phyloP scores from a whole-genome alignment of 805 yeast genomes.

The Zygoascus tannicola region DNA sequence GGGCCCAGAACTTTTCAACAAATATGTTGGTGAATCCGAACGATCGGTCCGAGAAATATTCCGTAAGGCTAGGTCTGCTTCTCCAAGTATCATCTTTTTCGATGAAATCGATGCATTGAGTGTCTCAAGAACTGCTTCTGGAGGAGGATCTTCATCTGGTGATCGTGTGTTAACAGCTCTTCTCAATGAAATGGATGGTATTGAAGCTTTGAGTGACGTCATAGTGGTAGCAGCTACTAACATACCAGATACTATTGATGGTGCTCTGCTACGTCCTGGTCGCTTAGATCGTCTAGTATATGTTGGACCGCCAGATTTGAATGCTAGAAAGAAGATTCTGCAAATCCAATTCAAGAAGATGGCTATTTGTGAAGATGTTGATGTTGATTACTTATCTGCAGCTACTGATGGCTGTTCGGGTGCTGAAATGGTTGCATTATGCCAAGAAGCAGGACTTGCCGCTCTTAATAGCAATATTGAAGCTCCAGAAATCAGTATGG shows the following conservation, averaged over 20 bases:
- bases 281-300: conserved; percentile 88
- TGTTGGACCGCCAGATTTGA: conserved; percentile 82
- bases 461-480: conserved; percentile 75
- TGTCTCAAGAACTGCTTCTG: conserved; percentile 54
- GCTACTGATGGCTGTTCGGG: conserved; percentile 90
- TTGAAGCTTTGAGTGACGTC: conserved; percentile 89
- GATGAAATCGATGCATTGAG: conserved; percentile 96
- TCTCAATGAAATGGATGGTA: conserved; percentile 93
- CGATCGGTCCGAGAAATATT: conserved; percentile 81
- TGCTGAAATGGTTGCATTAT: conserved; percentile 82
- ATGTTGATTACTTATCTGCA: conserved; percentile 45
- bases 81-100: conserved; percentile 91
- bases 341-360: conserved; percentile 61
- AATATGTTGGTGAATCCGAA: conserved; percentile 97
- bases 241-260: conserved; percentile 85
- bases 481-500: conserved; percentile 38
- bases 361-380: conserved; percentile 41
- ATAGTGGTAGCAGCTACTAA: conserved; percentile 94
- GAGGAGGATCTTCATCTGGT: conserved; percentile 36
- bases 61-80: conserved; percentile 93
- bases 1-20: conserved; percentile 93
- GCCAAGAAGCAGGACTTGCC: conserved; percentile 94
- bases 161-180: conserved; percentile 84
- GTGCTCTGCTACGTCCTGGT: conserved; percentile 92
- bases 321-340: conserved; percentile 72